Base-by-base conservation (phyloP, 2,329 filamentous ascomycete species). In the Alternaria gansuensis region DNA sequence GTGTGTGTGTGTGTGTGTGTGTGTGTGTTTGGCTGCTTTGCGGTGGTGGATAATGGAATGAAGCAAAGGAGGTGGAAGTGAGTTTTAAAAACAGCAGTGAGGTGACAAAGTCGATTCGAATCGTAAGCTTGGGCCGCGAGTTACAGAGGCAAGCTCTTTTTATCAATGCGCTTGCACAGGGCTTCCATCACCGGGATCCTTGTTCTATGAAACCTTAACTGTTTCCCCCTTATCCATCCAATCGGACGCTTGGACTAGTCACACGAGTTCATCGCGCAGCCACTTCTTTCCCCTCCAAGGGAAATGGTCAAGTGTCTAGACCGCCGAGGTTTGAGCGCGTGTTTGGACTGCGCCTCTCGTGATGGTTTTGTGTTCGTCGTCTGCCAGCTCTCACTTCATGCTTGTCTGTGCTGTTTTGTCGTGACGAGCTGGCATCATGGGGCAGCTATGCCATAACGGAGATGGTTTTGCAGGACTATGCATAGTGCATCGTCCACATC, bases 171-270 rank as follows among this genome's bases (percentile, higher is more conserved):
- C 44, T 24, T 48, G 44, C 33, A 29, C 13, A 48, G 21, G 21
- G 44, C 44, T 34, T 34, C 29, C 44, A 29, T 46, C 29, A 34
- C 29, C 44, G 24, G 17, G 44, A 46, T 29, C 44, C 44, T 46
- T 46, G 44, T 34, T 26, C 44, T 48, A 21, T 34, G 29, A 48
- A 48, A 48, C 29, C 29, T 48, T 48, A 48, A 48, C 29, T 34
- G 14, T 4, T 9, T n/a, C 5, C 13, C 17, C n/a, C 36, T 39
- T 23, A 13, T 39, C 36, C 14, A 39, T 39, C 44, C 44, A 48
- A 48, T 48, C 9, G 5, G 2, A 4, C 4, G 21, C 10, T 8
- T 2, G 10, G 29, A 13, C 31, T 48, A 34, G 21, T 33, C 44
- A 33, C 44, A 8, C 28, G 17, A 17, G 17, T 17, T 11, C 23